phyloP scores from a whole-genome alignment of 2,329 filamentous ascomycete genomes.

The Apiospora arundinis region DNA sequence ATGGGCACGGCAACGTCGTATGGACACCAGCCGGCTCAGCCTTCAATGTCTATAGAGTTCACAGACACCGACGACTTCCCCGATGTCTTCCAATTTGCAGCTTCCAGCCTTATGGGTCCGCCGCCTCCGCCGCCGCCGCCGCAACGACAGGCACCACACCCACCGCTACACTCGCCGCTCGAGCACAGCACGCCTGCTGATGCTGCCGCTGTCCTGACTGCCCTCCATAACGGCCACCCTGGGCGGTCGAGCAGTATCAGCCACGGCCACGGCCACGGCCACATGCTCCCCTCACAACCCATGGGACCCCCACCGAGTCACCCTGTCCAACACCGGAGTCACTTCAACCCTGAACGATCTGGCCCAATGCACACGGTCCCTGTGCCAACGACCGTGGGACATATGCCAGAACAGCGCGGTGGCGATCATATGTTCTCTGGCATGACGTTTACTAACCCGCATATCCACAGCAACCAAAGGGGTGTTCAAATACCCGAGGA shows the following conservation, averaged over 20 bases:
- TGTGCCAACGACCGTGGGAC: conserved; percentile 21
- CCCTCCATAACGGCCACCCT: conserved; percentile 36
- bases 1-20: conserved; percentile 71
- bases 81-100: conserved; percentile 37
- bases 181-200: conserved; percentile 36
- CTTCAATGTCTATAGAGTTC: conserved; percentile 37
- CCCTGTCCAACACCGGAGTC: conserved; percentile 28
- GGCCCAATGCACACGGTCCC: conserved; percentile 33
- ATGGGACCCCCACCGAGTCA: conserved; percentile 29
- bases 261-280: conserved; percentile 25
- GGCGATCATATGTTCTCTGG: conserved; percentile 47
- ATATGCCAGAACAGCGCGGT: conserved; percentile 34
- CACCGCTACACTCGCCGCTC: conserved; percentile 28
- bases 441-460: conserved; percentile 47
- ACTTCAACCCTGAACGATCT: conserved; percentile 28
- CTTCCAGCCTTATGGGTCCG: conserved; percentile 32
- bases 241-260: conserved; percentile 28
- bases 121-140: conserved; percentile 42
- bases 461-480: conserved; percentile 31
- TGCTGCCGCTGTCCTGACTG: conserved; percentile 39
- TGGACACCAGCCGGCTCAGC: conserved; percentile 55
- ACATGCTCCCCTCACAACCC: conserved; percentile 30
- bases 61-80: conserved; percentile 33
- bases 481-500: conserved; percentile 49
- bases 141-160: conserved; percentile 29